Conservation (phyloP, 225 moss, liverwort and hornwort genomes). For the Neckera pumila region DNA sequence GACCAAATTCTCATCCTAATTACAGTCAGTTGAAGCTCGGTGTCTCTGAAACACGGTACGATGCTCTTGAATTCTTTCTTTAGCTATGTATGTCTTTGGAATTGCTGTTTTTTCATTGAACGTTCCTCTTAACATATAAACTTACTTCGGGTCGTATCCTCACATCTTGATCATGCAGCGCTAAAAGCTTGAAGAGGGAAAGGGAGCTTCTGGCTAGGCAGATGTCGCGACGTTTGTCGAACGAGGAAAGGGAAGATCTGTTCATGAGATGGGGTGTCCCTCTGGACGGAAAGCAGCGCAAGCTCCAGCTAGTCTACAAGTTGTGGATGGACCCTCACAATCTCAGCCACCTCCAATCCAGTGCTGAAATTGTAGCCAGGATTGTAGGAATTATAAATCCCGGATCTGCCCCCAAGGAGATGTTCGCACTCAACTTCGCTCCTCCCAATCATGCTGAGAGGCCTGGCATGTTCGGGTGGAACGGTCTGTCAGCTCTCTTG, state of each 20-base stretch:
- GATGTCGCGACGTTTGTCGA: conserved; percentile 59
- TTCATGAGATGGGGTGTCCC: conserved; percentile 75
- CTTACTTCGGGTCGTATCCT: neutral
- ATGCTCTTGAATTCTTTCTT: neutral
- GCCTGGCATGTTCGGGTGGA: conserved; percentile 83
- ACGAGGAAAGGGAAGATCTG: conserved; percentile 70
- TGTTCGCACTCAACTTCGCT: conserved; percentile 93
- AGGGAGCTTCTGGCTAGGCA: conserved; percentile 70
- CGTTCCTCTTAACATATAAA: neutral
- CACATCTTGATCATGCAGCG: conserved; percentile 15
- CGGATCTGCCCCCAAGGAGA: conserved; percentile 87
- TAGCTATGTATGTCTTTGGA: neutral
- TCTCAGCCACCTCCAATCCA: conserved; percentile 77
- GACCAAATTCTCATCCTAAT: neutral
- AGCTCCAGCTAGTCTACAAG: conserved; percentile 65
- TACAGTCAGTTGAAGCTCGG: neutral
- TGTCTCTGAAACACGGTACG: neutral
- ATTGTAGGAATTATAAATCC: conserved; percentile 90
- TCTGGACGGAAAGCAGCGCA: conserved; percentile 87
- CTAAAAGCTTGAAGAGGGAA: conserved; percentile 64
- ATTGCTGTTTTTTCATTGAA: too few species aligned
- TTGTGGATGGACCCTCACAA: conserved; percentile 85
- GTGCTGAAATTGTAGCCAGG: conserved; percentile 83
- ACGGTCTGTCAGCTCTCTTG: conserved; percentile 64
- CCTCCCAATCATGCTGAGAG: conserved; percentile 65